A percentile compares a stretch with the other conserved stretches of the same genome.
These are phyloP conservation scores for Stylonectria norvegica DNA, from an alignment of 2,329 filamentous ascomycete species.

Conservation along the genomic window DNA sequence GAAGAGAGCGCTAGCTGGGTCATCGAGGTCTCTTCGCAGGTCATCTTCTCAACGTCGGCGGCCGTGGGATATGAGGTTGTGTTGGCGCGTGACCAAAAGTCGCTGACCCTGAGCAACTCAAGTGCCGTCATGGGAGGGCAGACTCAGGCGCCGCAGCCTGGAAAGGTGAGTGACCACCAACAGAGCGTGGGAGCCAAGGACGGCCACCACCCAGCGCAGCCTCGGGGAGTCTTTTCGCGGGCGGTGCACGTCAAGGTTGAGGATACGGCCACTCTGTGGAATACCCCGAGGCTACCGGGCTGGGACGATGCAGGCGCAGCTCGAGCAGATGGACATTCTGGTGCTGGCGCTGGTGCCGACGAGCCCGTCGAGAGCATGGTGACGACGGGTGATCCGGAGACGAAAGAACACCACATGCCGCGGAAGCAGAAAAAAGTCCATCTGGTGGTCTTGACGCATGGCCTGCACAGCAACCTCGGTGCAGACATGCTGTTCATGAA, in stretches of 20 bases:
- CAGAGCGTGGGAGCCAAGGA: constrained; percentile 56
- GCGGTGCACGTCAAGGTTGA: constrained; percentile 77
- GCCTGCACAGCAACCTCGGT: constrained; percentile 90
- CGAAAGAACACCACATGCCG: constrained; percentile 20
- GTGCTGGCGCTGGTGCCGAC: constrained; percentile 25
- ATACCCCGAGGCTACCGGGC: constrained; percentile 77
- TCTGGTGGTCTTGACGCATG: constrained; percentile 88
- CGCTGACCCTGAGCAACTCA: constrained; percentile 61
- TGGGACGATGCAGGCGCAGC: constrained; percentile 47
- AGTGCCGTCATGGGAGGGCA: constrained; percentile 44
- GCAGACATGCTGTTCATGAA: constrained; percentile 97
- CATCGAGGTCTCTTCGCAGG: constrained; percentile 86
- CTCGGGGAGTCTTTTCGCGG: constrained; percentile 77
- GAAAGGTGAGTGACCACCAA: constrained; percentile 74
- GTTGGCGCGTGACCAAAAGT: constrained; percentile 81
- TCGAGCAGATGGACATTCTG: constrained; percentile 19
- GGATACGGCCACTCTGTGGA: constrained; percentile 88
- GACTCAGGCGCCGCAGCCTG: constrained; percentile 57
- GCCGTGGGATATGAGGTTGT: constrained; percentile 85
- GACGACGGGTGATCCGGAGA: constrained; percentile 32
- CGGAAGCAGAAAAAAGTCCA: constrained; percentile 76
- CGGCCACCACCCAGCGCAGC: constrained; percentile 58
- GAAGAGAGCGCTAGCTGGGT: constrained; percentile 73
- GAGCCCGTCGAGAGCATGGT: constrained; percentile 33
- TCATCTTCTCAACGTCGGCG: constrained; percentile 87